Conservation (phyloP, 2,329 filamentous ascomycete genomes). For the Lachnellula suecica region DNA sequence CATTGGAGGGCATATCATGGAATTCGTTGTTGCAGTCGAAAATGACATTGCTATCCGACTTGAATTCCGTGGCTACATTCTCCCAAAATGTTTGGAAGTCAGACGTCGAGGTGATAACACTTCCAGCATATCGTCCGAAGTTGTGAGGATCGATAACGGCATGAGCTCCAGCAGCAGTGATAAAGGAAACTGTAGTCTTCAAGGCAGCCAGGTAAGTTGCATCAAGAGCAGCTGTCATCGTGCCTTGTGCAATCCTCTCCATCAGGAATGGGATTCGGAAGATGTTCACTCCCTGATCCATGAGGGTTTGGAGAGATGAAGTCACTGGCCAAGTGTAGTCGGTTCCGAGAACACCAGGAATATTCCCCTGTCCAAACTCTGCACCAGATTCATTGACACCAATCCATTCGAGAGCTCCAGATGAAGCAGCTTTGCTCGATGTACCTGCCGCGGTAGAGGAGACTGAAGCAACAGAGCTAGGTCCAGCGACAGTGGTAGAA, state of each 20-base stretch:
- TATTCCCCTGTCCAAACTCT: conserved; percentile 51
- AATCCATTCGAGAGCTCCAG: conserved; percentile 7
- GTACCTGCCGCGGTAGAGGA: neutral
- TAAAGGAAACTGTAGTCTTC: conserved; percentile 32
- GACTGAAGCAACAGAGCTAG: neutral
- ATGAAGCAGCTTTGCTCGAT: neutral
- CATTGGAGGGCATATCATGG: conserved; percentile 39
- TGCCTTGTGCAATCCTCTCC: neutral
- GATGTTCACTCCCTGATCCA: neutral
- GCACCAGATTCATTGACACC: conserved; percentile 50
- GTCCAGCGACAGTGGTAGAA: neutral
- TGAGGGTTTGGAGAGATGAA: conserved; percentile 1
- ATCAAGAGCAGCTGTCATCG: neutral
- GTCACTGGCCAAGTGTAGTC: conserved; percentile 61
- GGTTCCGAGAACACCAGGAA: conserved; percentile 54
- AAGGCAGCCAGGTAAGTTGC: conserved; percentile 34
- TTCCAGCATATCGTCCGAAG: conserved; percentile 47
- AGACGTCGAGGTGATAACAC: conserved; percentile 34
- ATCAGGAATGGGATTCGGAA: neutral
- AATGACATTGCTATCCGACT: conserved; percentile 36
- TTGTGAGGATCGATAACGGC: conserved; percentile 51
- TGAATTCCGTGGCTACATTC: conserved; percentile 38
- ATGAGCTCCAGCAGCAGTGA: conserved; percentile 46
- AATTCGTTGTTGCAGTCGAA: conserved; percentile 48
- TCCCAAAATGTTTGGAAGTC: conserved; percentile 42